A percentile compares a stretch with the other conserved stretches of the same genome.
Evolutionary conservation across 257 asterid genomes (phyloP).

Genomic region (Voacanga thouarsii): DNA sequence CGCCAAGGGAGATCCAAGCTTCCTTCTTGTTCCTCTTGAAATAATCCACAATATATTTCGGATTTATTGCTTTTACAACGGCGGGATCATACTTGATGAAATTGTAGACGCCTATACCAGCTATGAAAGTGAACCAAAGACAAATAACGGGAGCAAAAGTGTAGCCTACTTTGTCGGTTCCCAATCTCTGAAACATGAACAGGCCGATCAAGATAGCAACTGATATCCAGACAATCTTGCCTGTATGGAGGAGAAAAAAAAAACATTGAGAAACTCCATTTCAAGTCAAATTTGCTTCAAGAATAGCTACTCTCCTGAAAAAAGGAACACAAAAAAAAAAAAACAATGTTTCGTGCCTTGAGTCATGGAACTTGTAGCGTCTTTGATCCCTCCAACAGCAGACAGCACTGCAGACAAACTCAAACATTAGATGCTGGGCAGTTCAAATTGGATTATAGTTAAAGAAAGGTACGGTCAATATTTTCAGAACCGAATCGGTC

Average conservation of each 20-base stretch:
- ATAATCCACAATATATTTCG: constrained; percentile 40
- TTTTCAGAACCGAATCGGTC: no score
- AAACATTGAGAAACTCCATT: neutral
- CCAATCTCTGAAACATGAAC: constrained; percentile 50
- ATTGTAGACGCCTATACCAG: constrained; percentile 52
- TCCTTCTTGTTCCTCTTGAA: constrained; percentile 41
- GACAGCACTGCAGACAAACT: constrained; percentile 49
- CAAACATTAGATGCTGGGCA: neutral
- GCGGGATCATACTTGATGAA: constrained; percentile 45
- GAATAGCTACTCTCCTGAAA: neutral
- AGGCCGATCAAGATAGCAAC: constrained; percentile 43
- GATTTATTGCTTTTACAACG: constrained; percentile 48
- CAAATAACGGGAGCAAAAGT: constrained; percentile 52
- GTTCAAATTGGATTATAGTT: no score
- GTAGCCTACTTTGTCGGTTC: constrained; percentile 67
- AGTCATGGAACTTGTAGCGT: constrained; percentile 34
- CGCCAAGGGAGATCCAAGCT: constrained; percentile 69
- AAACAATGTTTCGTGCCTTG: constrained; percentile 19
- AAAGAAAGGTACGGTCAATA: no score
- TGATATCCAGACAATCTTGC: constrained; percentile 39
- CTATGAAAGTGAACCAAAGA: constrained; percentile 47
- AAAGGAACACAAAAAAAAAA: no score
- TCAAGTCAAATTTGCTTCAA: neutral
- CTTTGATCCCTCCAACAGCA: constrained; percentile 66
- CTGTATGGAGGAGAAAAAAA: constrained; percentile 18